Evolutionary conservation across 148 eudicot species (phyloP).

Genomic region (Dysphania ambrosioides): DNA sequence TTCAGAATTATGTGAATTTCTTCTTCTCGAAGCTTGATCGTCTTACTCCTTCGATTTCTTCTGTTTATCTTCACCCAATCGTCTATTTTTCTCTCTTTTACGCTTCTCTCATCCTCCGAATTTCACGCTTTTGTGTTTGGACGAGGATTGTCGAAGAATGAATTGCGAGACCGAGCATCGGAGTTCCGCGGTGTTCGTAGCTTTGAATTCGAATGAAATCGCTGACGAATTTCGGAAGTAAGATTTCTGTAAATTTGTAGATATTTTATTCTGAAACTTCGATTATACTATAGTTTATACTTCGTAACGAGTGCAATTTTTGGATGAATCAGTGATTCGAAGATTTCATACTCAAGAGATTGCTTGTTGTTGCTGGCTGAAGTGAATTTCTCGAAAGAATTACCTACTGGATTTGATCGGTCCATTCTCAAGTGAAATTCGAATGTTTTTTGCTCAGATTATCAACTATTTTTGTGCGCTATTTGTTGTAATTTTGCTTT

Average conservation of each 20-base stretch:
- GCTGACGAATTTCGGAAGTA: slow-evolving; percentile 9
- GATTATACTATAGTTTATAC: not conserved
- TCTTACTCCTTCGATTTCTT: not conserved
- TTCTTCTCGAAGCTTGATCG: not conserved
- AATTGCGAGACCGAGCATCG: slow-evolving; percentile 14
- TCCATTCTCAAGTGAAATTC: slow-evolving; percentile 25
- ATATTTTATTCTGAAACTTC: not conserved
- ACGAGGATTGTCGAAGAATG: slow-evolving; percentile 15
- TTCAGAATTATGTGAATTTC: not conserved
- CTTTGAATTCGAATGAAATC: slow-evolving; percentile 5
- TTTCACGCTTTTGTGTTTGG: not conserved
- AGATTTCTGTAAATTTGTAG: not conserved
- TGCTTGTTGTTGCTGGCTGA: slow-evolving; percentile 27
- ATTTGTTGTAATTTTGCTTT: not conserved
- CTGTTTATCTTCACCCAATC: not conserved
- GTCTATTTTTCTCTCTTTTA: not conserved
- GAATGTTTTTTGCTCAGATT: not conserved
- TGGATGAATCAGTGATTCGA: slow-evolving; percentile 18
- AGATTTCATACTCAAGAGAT: slow-evolving; percentile 19
- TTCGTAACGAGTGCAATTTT: not conserved
- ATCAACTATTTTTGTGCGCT: not conserved
- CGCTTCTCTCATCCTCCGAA: not conserved
- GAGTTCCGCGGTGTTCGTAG: not conserved
- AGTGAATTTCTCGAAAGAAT: slow-evolving; percentile 10
- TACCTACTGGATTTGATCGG: slow-evolving; percentile 23